A percentile compares a stretch with the other conserved stretches of the same genome.
Evolutionary conservation across 768 basidiomycete species (phyloP).

Genomic region (Lentinus brumalis): DNA sequence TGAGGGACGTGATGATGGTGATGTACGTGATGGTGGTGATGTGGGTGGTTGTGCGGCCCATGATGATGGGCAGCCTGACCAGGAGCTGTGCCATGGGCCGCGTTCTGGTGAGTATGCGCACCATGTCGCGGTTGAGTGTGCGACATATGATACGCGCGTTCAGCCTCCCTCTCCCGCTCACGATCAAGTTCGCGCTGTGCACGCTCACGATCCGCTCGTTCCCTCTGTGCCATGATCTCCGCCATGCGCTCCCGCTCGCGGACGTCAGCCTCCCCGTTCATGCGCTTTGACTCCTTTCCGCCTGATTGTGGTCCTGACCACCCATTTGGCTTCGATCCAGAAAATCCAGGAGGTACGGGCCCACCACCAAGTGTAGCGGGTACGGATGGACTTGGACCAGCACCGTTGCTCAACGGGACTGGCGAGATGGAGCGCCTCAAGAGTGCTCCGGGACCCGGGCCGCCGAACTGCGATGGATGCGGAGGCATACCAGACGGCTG

Average conservation of each 20-base stretch:
- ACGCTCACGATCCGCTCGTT: slow-evolving; percentile 24
- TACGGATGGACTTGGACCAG: slow-evolving; percentile 10
- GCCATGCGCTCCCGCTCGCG: slow-evolving; percentile 25
- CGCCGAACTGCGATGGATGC: slow-evolving; percentile 20
- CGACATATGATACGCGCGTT: slow-evolving; percentile 16
- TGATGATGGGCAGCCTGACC: slow-evolving; percentile 23
- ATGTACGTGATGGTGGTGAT: slow-evolving; percentile 36
- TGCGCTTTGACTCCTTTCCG: slow-evolving; percentile 18
- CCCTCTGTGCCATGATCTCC: slow-evolving; percentile 14
- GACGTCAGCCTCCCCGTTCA: slow-evolving; percentile 20
- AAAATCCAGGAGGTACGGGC: slow-evolving; percentile 15
- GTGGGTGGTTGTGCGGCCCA: slow-evolving; percentile 31
- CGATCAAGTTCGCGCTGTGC: slow-evolving; percentile 26
- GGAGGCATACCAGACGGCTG: slow-evolving; percentile 21
- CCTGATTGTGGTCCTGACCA: slow-evolving; percentile 18
- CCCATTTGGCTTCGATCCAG: slow-evolving; percentile 20
- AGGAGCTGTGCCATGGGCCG: slow-evolving; percentile 17
- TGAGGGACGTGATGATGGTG: slow-evolving; percentile 35
- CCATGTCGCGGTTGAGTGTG: slow-evolving; percentile 18
- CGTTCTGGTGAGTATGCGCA: slow-evolving; percentile 18
- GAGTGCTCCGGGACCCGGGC: slow-evolving; percentile 15
- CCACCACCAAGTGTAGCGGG: slow-evolving; percentile 14
- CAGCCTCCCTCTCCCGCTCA: slow-evolving; percentile 28
- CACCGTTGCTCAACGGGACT: slow-evolving; percentile 21
- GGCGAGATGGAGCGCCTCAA: slow-evolving; percentile 33